phyloP scores from a whole-genome alignment of 805 yeast genomes.

The Candida maris region DNA sequence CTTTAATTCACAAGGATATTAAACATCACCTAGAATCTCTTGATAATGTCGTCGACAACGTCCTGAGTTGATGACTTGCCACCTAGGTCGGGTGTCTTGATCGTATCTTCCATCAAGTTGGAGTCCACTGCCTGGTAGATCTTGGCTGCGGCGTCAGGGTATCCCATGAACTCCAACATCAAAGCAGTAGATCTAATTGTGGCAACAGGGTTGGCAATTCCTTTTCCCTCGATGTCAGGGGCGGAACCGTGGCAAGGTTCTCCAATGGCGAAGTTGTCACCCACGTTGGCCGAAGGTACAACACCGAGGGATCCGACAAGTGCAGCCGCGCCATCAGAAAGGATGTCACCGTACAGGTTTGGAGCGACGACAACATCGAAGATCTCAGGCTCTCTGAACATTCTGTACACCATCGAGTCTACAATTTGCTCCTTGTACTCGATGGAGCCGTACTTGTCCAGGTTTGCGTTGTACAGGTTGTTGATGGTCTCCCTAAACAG shows the following conservation, averaged over 20 bases:
- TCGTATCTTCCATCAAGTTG: conserved; percentile 71
- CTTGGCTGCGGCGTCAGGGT: conserved; percentile 82
- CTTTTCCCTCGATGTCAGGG: conserved; percentile 96
- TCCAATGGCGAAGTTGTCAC: conserved; percentile 93
- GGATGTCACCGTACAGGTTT: conserved; percentile 94
- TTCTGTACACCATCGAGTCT: conserved; percentile 97
- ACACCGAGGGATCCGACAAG: conserved; percentile 96
- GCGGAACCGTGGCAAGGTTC: conserved; percentile 99
- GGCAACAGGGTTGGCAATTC: conserved; percentile 94
- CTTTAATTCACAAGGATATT: neutral
- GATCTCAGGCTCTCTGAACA: conserved; percentile 97
- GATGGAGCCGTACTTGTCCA: conserved; percentile 55
- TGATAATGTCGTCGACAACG: conserved; percentile 79
- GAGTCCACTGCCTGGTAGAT: conserved; percentile 95
- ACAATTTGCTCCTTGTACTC: conserved; percentile 92
- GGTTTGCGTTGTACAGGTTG: conserved; percentile 54
- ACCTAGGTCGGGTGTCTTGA: conserved; percentile 93
- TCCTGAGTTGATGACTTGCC: conserved; percentile 85
- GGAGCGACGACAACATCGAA: conserved; percentile 99
- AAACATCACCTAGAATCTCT: conserved; percentile 36
- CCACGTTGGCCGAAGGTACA: conserved; percentile 97
- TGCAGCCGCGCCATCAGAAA: conserved; percentile 98
- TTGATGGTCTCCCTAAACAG: conserved; percentile 87
- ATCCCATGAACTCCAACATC: conserved; percentile 95
- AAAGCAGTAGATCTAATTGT: conserved; percentile 97